Evolutionary conservation across 1,139 yeast species (phyloP).

Genomic region (Yamadazyma oceani): DNA sequence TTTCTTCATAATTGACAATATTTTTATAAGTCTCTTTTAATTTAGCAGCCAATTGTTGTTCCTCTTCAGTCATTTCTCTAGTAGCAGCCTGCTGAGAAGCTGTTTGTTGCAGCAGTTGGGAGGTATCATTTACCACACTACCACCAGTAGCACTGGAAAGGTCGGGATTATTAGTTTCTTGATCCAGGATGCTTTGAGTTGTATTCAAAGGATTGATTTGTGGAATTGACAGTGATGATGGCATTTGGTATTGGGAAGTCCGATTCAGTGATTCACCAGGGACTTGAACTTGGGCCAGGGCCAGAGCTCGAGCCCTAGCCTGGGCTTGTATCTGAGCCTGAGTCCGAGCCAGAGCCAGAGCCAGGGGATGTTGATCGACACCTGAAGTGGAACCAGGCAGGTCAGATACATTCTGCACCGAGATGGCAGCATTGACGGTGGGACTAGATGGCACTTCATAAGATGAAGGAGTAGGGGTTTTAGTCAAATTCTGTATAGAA

Average conservation of each 20-base stretch:
- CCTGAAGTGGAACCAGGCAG: conserved; percentile 36
- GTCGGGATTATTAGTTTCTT: conserved; percentile 7
- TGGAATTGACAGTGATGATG: neutral
- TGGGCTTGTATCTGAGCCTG: neutral
- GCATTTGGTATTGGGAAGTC: neutral
- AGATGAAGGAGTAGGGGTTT: conserved; percentile 45
- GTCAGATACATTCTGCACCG: conserved; percentile 38
- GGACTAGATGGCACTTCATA: conserved; percentile 48
- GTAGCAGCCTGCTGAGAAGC: too few relatives aligned
- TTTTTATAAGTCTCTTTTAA: conserved; percentile 72
- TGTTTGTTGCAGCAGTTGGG: neutral
- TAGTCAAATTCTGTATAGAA: conserved; percentile 14
- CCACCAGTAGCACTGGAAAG: conserved; percentile 5
- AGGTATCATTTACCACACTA: neutral
- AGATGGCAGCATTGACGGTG: conserved; percentile 26
- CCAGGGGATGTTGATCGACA: conserved; percentile 1
- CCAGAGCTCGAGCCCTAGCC: neutral
- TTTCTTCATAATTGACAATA: conserved; percentile 66
- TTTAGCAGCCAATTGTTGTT: conserved; percentile 68
- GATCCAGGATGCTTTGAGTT: conserved; percentile 9
- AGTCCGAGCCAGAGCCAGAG: neutral
- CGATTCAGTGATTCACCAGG: too few relatives aligned
- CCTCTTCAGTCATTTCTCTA: conserved; percentile 57
- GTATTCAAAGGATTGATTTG: neutral
- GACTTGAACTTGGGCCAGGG: too few relatives aligned